Evolutionary conservation across 2,329 filamentous ascomycete genomes (phyloP).

Genomic region (Microdochium nivale): DNA sequence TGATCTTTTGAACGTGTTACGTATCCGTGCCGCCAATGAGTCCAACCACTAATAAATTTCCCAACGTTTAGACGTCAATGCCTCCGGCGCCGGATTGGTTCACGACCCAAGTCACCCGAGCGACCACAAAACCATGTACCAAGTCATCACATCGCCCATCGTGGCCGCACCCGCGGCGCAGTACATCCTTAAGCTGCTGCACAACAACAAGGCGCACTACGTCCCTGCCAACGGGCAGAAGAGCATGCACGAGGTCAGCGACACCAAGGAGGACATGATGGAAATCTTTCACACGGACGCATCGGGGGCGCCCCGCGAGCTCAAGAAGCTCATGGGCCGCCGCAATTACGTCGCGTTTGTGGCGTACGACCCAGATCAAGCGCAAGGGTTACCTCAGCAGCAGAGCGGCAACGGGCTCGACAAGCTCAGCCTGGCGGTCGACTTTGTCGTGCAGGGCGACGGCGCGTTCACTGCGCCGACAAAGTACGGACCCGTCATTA

Average conservation of each 20-base stretch:
- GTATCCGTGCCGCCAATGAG: too few relatives aligned
- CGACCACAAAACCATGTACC: conserved; percentile 99
- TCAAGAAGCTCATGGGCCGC: conserved; percentile 87
- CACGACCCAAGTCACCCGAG: conserved; percentile 87
- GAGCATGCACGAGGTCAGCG: conserved; percentile 60
- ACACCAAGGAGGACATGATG: conserved; percentile 99
- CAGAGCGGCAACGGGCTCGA: conserved; percentile 28
- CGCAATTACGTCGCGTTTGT: conserved; percentile 90
- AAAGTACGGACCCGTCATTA: conserved; percentile 94
- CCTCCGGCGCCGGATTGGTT: conserved; percentile 83
- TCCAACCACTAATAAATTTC: conserved; percentile 11
- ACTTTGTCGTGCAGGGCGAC: conserved; percentile 95
- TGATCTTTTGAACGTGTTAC: too few relatives aligned
- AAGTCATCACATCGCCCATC: conserved; percentile 86
- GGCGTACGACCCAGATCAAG: conserved; percentile 83
- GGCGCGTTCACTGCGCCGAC: conserved; percentile 72
- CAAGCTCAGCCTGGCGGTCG: conserved; percentile 80
- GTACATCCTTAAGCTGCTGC: conserved; percentile 90
- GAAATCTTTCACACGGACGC: conserved; percentile 97
- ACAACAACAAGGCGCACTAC: conserved; percentile 89
- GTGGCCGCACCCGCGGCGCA: conserved; percentile 79
- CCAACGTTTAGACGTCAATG: conserved; percentile 63
- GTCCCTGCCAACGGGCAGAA: conserved; percentile 79
- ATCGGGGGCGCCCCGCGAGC: conserved; percentile 70
- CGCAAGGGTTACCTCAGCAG: conserved; percentile 30